Evolutionary conservation across 1,139 yeast genomes (phyloP), one percentile per base, ranked within the genome.

Genomic region (Debaryomyces fabryi): DNA sequence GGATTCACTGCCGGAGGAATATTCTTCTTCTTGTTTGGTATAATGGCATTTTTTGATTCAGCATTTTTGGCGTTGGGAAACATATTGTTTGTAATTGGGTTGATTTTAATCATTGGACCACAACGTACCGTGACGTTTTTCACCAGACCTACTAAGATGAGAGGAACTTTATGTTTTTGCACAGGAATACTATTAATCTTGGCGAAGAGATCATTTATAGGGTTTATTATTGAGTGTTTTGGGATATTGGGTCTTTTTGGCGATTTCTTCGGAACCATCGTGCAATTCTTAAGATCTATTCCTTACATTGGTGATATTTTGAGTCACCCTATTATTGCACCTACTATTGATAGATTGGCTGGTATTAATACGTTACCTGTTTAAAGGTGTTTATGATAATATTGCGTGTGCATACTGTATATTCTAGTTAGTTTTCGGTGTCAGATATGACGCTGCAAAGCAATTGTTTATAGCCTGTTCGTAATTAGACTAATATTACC

Each of bases 191-290:
- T 85, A 18, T 71, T 93, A 57, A 92, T 93, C 50, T 74, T 93
- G 51, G 60, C 83, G 61, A 88, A 87, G 62, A 78, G 86, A 70
- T 83, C 98, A 5, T 88, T 93, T 62, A 63, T 86, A 39, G 99
- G 99, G 18, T 92, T 93, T 60, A 66, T 86, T 8, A 72, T 93
- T 49, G 99, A 93, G 67, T 81, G 88, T 48, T 74, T 92, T 55
- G 99, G 99, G 16, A 90, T 93, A 35, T 71, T 92, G 55, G 92
- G 92, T 6, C 74, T 93, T 45, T 93, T 93, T 69, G 98, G 96
- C 32, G 96, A 90, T 67, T 89, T 90, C 65, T 86, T 90, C 61
- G 93, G 96, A 12, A 89, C 96, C 20, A 85, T 93, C 49, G 81
- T 93, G n/a, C 88, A 89, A 58, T 92, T 93, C 62, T 76, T 93